Percentiles rank a stretch among this genome's conserved stretches.
Evolutionary conservation across 371 early-diverging fungal genomes (phyloP).

Genomic region (Conidiobolus incongruus): DNA sequence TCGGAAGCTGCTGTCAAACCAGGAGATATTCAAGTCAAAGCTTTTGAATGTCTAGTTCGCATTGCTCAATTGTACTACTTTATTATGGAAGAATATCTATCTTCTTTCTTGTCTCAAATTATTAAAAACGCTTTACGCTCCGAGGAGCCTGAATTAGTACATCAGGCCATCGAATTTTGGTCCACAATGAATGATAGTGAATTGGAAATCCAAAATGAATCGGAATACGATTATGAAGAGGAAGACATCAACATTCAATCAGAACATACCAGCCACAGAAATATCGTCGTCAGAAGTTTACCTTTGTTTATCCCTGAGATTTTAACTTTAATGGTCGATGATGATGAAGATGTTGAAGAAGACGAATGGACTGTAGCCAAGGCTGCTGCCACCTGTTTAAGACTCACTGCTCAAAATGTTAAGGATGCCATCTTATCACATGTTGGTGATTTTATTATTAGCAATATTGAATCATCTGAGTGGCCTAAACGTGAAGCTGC

Average conservation of each 20-base stretch:
- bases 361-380: constrained; percentile 93
- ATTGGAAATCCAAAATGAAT: constrained; percentile 33
- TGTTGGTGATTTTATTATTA: constrained; percentile 76
- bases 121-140: constrained; percentile 77
- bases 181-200: constrained; percentile 93
- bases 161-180: constrained; percentile 98
- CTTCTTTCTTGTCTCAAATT: constrained; percentile 77
- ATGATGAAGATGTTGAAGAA: constrained; percentile 92
- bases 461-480: constrained; percentile 51
- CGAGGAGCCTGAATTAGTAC: constrained; percentile 59
- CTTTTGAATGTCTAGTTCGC: constrained; percentile 86
- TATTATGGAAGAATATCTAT: constrained; percentile 84
- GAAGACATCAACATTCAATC: constrained; percentile 23
- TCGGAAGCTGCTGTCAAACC: constrained; percentile 74
- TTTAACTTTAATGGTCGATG: constrained; percentile 66
- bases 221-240: constrained; percentile 22
- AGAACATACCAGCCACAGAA: constrained; percentile 22
- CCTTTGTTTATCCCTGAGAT: constrained; percentile 67
- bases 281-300: constrained; percentile 61
- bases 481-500: constrained; percentile 93
- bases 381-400: constrained; percentile 91
- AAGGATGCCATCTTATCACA: constrained; percentile 47
- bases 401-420: constrained; percentile 62
- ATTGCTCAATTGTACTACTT: constrained; percentile 91
- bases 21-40: constrained; percentile 48